A percentile compares a stretch with the other conserved stretches of the same genome.
phyloP scores from a whole-genome alignment of 2,329 filamentous ascomycete genomes.

The Fusarium xyrophilum region DNA sequence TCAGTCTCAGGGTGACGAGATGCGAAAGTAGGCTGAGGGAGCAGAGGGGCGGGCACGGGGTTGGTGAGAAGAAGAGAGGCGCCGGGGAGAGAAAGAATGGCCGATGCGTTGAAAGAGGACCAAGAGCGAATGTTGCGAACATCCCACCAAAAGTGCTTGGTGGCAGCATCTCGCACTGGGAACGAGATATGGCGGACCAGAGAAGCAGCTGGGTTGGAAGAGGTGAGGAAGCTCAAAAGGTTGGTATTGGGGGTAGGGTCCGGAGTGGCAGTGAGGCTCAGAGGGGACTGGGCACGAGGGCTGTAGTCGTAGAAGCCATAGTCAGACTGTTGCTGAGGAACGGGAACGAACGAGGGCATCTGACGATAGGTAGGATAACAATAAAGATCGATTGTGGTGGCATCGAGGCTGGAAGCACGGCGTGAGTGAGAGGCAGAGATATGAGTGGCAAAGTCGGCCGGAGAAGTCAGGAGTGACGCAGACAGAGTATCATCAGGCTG shows the following conservation, averaged over 20 bases:
- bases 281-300: conserved; percentile 55
- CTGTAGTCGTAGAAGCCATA: conserved; percentile 56
- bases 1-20: conserved; percentile 80
- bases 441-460: conserved; percentile 62
- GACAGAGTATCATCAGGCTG: conserved; percentile 40
- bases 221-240: conserved; percentile 78
- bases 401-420: conserved; percentile 73
- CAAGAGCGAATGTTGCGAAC: conserved; percentile 85
- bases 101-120: conserved; percentile 76
- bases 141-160: conserved; percentile 95
- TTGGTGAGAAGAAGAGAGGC: conserved; percentile 76
- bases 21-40: conserved; percentile 64
- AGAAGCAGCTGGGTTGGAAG: conserved; percentile 80
- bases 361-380: conserved; percentile 86
- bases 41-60: conserved; percentile 66
- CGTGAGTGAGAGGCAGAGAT: conserved; percentile 47
- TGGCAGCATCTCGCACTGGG: conserved; percentile 68
- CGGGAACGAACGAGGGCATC: conserved; percentile 58
- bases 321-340: conserved; percentile 39
- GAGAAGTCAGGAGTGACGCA: conserved; percentile 69
- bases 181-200: conserved; percentile 81
- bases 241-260: conserved; percentile 67
- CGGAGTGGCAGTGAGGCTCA: conserved; percentile 51
- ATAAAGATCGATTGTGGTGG: conserved; percentile 70
- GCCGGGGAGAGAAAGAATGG: conserved; percentile 75